Percentiles rank a stretch among this genome's conserved stretches.
These are phyloP conservation scores for Colletotrichum sojae DNA, from an alignment of 2,329 filamentous ascomycete genomes.

Conservation along the genomic window DNA sequence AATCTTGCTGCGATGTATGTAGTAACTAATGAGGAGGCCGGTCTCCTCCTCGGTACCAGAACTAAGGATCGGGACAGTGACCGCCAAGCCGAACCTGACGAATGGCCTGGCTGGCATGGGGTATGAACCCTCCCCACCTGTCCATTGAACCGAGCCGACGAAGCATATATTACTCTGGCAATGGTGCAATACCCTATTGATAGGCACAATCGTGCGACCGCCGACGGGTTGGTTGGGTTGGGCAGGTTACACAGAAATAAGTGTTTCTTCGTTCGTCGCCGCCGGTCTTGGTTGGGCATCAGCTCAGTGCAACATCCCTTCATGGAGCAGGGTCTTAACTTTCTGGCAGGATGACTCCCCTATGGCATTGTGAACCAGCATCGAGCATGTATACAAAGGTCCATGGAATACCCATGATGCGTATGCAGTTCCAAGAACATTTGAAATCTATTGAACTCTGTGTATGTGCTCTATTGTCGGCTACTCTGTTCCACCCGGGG, in stretches of 20 bases:
- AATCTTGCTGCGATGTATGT: slow-evolving; percentile 12
- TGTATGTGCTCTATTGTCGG: neutral
- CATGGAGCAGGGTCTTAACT: slow-evolving; percentile 1
- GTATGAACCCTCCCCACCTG: slow-evolving; percentile 21
- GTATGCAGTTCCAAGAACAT: slow-evolving; percentile 19
- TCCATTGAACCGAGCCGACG: slow-evolving; percentile 20
- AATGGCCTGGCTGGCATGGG: slow-evolving; percentile 19
- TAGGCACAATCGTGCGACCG: no score
- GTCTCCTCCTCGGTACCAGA: slow-evolving; percentile 12
- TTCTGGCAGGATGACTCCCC: slow-evolving; percentile 11
- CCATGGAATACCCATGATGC: slow-evolving; percentile 25
- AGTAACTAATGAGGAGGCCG: neutral
- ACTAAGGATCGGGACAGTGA: slow-evolving; percentile 25
- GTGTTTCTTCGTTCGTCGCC: neutral
- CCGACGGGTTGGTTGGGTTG: no score
- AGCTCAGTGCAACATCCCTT: neutral
- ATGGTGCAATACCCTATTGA: neutral
- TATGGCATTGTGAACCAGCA: slow-evolving; percentile 16
- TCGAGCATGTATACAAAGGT: slow-evolving; percentile 13
- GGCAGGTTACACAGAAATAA: neutral
- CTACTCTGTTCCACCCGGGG: neutral
- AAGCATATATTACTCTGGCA: slow-evolving; percentile 1
- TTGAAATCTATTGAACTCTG: slow-evolving; percentile 26
- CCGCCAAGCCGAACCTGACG: neutral
- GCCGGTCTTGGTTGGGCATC: no score